Base-by-base conservation (phyloP, 2,329 filamentous ascomycete species). In the Monosporascus sp. region DNA sequence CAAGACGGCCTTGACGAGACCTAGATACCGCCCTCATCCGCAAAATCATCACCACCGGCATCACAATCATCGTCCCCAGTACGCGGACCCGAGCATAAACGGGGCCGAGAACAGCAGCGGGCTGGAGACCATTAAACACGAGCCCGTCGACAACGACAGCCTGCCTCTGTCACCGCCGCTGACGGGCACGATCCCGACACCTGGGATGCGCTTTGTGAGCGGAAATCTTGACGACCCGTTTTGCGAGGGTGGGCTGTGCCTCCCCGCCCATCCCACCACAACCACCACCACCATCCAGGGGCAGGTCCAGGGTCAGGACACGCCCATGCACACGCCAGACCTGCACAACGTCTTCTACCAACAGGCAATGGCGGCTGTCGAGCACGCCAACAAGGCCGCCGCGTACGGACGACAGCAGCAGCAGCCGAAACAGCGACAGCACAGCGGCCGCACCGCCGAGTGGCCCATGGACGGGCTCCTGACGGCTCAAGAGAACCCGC, bases 171-270 rank as follows among this genome's bases (percentile, higher is more conserved):
- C 67, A 1, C 67, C 67, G 7, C 66, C 67, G 2, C 51, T 65
- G 11, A 67, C 65, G 5, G 62, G 66, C 17, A 56, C 56, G 41
- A 64, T 66, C 37, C 63, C 65, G 14, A 24, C 58, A 2, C n/a
- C 52, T 52, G 14, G 53, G 9, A 60, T 61, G 41, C 53, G 54
- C 2, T 69, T 69, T 37, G 62, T 67, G 14, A 65, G 20, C 41
- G 65, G 66, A 7, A 56, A 63, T 22, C 55, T 68, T 14, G 66
- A 68, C 5, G 67, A 68, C 45, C 67, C 67, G 7, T 69, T 69
- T 49, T 54, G 48, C 48, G 65, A 66, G 26, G 54, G 55, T 24
- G 22, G 56, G 16, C 19, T 64, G n/a, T 55, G 44, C 38, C 49
- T 58, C 2, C 51, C 61, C 6, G 51, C 52, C 16, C 38, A 41